These are phyloP conservation scores for Chionographis japonica DNA, from an alignment of 106 monocot species.

Conservation along the genomic window DNA sequence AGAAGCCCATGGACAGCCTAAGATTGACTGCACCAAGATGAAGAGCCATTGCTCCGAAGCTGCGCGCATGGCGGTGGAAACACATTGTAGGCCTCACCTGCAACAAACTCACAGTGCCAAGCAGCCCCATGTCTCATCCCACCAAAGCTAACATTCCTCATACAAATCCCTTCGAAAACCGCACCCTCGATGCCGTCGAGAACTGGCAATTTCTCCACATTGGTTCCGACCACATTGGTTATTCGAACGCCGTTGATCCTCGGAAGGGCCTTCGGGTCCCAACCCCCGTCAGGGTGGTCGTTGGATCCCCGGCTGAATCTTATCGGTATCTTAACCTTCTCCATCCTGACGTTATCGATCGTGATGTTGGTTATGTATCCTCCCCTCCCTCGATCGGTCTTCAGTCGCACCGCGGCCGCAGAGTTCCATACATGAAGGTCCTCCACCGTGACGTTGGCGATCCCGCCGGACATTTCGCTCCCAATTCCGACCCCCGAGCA, in stretches of 20 bases:
- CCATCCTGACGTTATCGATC: constrained; percentile 45
- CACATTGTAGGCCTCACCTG: constrained; percentile 54
- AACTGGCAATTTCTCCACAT: constrained; percentile 42
- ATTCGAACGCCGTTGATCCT: constrained; percentile 36
- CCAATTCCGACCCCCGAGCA: constrained; percentile 92
- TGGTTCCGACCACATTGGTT: constrained; percentile 39
- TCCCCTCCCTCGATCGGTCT: constrained; percentile 77
- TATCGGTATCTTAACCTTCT: constrained; percentile 72
- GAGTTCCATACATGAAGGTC: constrained; percentile 76
- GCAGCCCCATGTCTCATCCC: constrained; percentile 11
- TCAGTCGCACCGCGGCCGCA: constrained; percentile 56
- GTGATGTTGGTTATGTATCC: constrained; percentile 84
- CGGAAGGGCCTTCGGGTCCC: constrained; percentile 67
- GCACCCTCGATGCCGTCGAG: constrained; percentile 63
- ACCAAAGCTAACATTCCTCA: constrained; percentile 64
- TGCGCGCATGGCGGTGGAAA: constrained; percentile 43
- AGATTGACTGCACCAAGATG: constrained; percentile 23
- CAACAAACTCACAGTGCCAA: constrained; percentile 68
- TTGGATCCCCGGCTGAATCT: constrained; percentile 71
- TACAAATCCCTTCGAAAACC: constrained; percentile 40
- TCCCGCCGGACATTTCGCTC: constrained; percentile 89
- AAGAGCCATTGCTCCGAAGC: constrained; percentile 33
- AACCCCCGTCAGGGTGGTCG: constrained; percentile 68
- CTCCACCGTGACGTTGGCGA: constrained; percentile 49
- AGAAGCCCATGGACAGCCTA: too few species aligned